Evolutionary conservation across 306 rosid genomes (phyloP).

Genomic region (Vigna trinervia): DNA sequence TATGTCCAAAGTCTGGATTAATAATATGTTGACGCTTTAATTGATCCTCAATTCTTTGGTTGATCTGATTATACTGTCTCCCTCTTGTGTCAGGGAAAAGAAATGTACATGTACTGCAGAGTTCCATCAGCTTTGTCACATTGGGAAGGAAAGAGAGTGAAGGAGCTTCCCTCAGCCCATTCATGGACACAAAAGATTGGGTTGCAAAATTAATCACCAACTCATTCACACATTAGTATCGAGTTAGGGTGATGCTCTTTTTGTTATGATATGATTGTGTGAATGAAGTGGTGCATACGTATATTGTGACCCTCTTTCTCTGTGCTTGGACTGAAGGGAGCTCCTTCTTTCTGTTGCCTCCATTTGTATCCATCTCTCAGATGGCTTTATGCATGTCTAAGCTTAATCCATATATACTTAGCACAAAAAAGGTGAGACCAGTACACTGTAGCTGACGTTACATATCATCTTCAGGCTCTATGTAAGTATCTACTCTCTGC

Average conservation of each 20-base stretch:
- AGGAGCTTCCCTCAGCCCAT: slow-evolving; percentile 59
- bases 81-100: background rate
- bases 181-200: slow-evolving; percentile 28
- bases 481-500: slow-evolving; percentile 46
- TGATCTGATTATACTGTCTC: background rate
- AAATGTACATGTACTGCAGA: background rate
- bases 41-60: background rate
- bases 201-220: slow-evolving; percentile 38
- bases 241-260: slow-evolving; percentile 20
- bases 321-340: slow-evolving; percentile 60
- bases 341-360: slow-evolving; percentile 56
- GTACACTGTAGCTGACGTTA: slow-evolving; percentile 42
- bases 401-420: slow-evolving; percentile 29
- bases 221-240: slow-evolving; percentile 31
- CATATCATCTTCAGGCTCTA: slow-evolving; percentile 36
- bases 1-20: background rate
- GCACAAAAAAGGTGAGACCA: slow-evolving; percentile 13
- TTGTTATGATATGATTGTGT: slow-evolving; percentile 31
- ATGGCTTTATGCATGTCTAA: slow-evolving; percentile 38
- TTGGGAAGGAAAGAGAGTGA: slow-evolving; percentile 42
- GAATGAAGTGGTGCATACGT: slow-evolving; percentile 28
- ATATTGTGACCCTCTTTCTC: slow-evolving; percentile 43
- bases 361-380: slow-evolving; percentile 24
- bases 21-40: background rate
- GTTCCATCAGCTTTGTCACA: slow-evolving; percentile 4